Conservation (phyloP, 352 stramenopile species). For the Globisporangium alternatum region DNA sequence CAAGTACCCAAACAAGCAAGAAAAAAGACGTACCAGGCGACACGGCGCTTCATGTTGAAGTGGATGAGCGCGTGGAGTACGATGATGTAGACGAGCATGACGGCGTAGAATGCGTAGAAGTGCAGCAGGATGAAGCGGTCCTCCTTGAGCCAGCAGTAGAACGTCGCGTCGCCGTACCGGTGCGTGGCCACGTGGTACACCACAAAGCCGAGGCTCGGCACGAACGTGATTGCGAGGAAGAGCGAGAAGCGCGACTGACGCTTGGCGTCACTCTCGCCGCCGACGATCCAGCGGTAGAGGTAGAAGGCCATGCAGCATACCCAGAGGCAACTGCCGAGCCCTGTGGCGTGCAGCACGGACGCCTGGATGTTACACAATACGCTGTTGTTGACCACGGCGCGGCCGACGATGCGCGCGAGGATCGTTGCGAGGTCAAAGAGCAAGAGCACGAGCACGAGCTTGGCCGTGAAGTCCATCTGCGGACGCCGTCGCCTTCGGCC, state of each 20-base stretch:
- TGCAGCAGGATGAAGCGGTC: constrained; percentile 66
- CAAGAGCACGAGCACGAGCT: constrained; percentile 67
- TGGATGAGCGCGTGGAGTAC: constrained; percentile 61
- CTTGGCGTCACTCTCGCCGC: constrained; percentile 66
- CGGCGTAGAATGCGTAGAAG: constrained; percentile 73
- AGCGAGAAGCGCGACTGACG: constrained; percentile 48
- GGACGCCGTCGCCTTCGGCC: constrained; percentile 13
- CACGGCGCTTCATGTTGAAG: constrained; percentile 60
- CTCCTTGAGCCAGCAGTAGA: constrained; percentile 80
- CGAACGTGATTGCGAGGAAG: constrained; percentile 52
- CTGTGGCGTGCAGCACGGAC: constrained; percentile 47
- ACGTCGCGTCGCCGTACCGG: constrained; percentile 74
- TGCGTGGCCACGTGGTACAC: constrained; percentile 60
- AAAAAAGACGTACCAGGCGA: constrained; percentile 31
- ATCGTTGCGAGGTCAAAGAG: constrained; percentile 66
- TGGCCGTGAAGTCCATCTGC: constrained; percentile 62
- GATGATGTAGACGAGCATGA: constrained; percentile 73
- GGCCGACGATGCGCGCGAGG: constrained; percentile 51
- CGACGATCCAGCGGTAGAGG: constrained; percentile 77
- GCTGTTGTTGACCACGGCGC: constrained; percentile 35
- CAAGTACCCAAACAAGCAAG: not conserved
- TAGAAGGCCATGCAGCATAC: constrained; percentile 81
- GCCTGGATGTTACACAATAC: constrained; percentile 56
- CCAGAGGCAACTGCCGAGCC: constrained; percentile 65
- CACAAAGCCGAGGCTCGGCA: constrained; percentile 45